Conservation (phyloP, 805 yeast species). For the Wickerhamomyces tratensis region DNA sequence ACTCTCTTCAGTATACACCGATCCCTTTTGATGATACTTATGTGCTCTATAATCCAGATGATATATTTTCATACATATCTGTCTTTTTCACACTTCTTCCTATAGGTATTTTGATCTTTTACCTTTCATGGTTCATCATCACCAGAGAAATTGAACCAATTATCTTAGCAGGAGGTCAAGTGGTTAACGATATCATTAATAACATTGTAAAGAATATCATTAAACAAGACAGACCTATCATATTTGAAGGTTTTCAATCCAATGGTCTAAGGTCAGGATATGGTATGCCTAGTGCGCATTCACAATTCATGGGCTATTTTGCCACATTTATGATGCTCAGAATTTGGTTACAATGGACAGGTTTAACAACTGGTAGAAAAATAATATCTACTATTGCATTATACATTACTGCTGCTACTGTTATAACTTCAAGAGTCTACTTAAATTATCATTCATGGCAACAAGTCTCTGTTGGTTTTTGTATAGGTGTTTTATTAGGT, state of each 20-base stretch:
- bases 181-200: slow-evolving; percentile 65
- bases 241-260: slow-evolving; percentile 25
- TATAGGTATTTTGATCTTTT: slow-evolving; percentile 64
- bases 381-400: slow-evolving; percentile 20
- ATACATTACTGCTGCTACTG: slow-evolving; percentile 24
- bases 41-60: slow-evolving; percentile 66
- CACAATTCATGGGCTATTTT: slow-evolving; percentile 90
- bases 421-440: slow-evolving; percentile 66
- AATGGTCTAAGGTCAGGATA: slow-evolving; percentile 46
- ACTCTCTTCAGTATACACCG: slow-evolving; percentile 12
- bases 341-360: slow-evolving; percentile 31
- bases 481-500: slow-evolving; percentile 55
- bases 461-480: slow-evolving; percentile 70
- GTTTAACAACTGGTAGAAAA: slow-evolving; percentile 21
- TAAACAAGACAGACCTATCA: slow-evolving; percentile 67
- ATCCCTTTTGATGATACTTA: slow-evolving; percentile 81
- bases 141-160: slow-evolving; percentile 84
- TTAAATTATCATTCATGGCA: slow-evolving; percentile 63
- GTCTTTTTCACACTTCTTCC: slow-evolving; percentile 80
- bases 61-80: slow-evolving; percentile 43
- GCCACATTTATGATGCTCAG: slow-evolving; percentile 44
- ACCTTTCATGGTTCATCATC: slow-evolving; percentile 74
- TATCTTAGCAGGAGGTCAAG: slow-evolving; percentile 78
- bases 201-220: slow-evolving; percentile 53
- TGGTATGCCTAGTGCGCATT: slow-evolving; percentile 97